Evolutionary conservation across 2,329 filamentous ascomycete genomes (phyloP), one percentile per base, ranked within the genome.

Genomic region (Bimuria novae-zelandiae): DNA sequence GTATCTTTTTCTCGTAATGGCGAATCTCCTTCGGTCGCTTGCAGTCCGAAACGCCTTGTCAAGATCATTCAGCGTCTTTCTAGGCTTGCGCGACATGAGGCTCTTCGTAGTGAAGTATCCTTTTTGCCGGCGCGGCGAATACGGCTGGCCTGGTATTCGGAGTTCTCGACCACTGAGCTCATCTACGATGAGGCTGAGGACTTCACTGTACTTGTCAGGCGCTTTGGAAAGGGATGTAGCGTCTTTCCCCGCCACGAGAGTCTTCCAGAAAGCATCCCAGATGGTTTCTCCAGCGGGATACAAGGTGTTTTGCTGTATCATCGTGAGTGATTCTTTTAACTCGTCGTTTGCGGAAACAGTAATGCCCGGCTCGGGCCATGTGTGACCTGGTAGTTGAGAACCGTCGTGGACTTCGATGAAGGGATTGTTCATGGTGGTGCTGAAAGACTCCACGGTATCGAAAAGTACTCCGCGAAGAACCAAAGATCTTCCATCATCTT

Each of bases 211-310:
- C 1, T 65, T 59, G 4, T 30, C 27, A 2, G 63, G 56, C 1
- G 59, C 56, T 8, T 49, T 39, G 3, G 49, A 49, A 6, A 41
- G 49, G 22, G 55, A 54, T 7, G 62, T 56, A 12, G 51, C 57
- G 36, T 66, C 58, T 19, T 60, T 56, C 8, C 63, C 62, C 2
- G 62, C 62, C 0, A 63, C 27, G 8, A 68, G 43, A 2, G 64
- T 66, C 16, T 62, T 36, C 35, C 61, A 48, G 49, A 68, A 68
- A 5, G 63, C 65, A 10, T 65, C 59, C 30, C 61, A 65, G 23
- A 62, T 39, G 8, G 57, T 57, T 5, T 21, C 40, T 7, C 45
- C 54, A n/a, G 40, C 11, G 3, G 52, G 51, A 33, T 63, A 61
- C 14, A 27, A 25, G 11, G 12, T 32, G 10, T 33, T 19, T 1